Percentiles rank a stretch among this genome's conserved stretches.
Conservation (phyloP, 208 protist species). For the Acanthamoeba rhysodes region DNA sequence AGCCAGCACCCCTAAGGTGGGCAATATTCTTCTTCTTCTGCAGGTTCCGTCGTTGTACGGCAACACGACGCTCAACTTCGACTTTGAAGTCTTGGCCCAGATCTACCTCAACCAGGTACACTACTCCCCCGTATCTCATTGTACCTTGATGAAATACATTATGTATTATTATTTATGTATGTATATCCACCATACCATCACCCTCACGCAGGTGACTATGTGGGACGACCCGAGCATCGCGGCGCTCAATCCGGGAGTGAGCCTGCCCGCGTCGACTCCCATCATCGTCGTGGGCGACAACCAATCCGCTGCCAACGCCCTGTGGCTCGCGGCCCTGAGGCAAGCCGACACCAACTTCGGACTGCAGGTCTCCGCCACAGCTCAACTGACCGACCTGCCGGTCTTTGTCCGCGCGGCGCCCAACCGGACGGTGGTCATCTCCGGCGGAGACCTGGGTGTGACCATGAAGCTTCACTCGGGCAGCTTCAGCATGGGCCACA, state of each 20-base stretch:
- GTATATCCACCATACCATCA: too few species aligned
- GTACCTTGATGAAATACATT: too few species aligned
- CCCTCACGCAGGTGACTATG: too few species aligned
- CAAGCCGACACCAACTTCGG: not conserved
- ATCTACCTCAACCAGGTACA: slow-evolving; percentile 10
- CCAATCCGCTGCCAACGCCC: not conserved
- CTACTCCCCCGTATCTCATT: too few species aligned
- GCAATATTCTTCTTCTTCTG: too few species aligned
- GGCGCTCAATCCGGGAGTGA: not conserved
- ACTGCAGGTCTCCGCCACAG: not conserved
- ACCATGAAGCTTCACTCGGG: not conserved
- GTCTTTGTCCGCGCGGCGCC: not conserved
- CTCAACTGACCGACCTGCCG: not conserved
- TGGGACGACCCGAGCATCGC: not conserved
- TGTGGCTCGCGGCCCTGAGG: not conserved
- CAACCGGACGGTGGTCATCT: not conserved
- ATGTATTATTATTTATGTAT: too few species aligned
- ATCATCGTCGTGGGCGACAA: slow-evolving; percentile 1
- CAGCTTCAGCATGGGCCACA: not conserved
- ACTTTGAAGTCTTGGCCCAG: not conserved
- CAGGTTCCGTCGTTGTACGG: not conserved
- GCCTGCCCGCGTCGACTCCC: not conserved
- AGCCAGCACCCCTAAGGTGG: too few species aligned
- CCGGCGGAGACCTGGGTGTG: not conserved
- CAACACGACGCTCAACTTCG: slow-evolving; percentile 26